phyloP scores from a whole-genome alignment of 805 yeast species.

The Tetrapisispora phaffii region DNA sequence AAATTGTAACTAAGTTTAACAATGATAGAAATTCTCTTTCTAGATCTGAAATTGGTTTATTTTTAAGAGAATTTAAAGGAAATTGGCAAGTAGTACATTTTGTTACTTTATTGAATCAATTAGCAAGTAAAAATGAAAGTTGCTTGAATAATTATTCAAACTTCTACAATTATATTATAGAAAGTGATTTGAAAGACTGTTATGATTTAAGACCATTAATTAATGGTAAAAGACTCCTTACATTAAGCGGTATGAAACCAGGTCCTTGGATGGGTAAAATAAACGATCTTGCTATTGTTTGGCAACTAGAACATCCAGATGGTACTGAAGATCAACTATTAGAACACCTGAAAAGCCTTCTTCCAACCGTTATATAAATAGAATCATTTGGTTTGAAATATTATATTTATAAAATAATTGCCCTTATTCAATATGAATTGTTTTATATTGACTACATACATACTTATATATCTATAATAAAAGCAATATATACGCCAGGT shows the following conservation, averaged over 20 bases:
- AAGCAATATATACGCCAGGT: too few species aligned
- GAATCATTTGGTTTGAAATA: not conserved
- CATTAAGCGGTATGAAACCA: slow-evolving; percentile 46
- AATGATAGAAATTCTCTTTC: slow-evolving; percentile 11
- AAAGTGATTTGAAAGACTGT: slow-evolving; percentile 15
- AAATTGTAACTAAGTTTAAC: slow-evolving; percentile 19
- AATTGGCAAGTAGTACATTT: slow-evolving; percentile 40
- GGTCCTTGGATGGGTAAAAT: slow-evolving; percentile 79
- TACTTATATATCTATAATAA: too few species aligned
- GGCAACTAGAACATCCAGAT: slow-evolving; percentile 73
- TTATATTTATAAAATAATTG: too few species aligned
- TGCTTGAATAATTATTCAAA: slow-evolving; percentile 25
- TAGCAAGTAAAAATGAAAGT: slow-evolving; percentile 7
- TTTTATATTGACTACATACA: too few species aligned
- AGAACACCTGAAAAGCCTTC: slow-evolving; percentile 27
- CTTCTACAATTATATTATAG: slow-evolving; percentile 24
- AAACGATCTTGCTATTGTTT: slow-evolving; percentile 45
- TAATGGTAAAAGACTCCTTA: slow-evolving; percentile 63
- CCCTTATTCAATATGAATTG: too few species aligned
- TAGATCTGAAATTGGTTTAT: slow-evolving; percentile 53
- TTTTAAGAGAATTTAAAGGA: slow-evolving; percentile 44
- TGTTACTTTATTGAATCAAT: slow-evolving; percentile 24
- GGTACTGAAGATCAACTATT: slow-evolving; percentile 46
- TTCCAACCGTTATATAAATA: slow-evolving; percentile 13
- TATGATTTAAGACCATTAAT: slow-evolving; percentile 51